These are phyloP conservation scores for Orbilia ellipsospora DNA, from an alignment of 2,329 filamentous ascomycete species.

Conservation along the genomic window DNA sequence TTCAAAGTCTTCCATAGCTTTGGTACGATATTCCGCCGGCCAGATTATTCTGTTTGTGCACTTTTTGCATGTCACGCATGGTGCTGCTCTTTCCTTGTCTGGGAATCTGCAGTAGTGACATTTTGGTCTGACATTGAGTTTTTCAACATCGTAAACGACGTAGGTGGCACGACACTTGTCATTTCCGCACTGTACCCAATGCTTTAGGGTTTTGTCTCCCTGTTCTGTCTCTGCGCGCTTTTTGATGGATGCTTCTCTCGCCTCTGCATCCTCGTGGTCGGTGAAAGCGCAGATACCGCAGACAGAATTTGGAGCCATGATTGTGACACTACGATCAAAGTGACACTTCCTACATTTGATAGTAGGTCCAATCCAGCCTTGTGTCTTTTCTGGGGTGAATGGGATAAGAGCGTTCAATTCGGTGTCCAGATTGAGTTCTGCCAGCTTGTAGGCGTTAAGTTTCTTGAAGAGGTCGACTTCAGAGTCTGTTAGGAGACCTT, in stretches of 20 bases:
- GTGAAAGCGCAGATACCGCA: conserved; percentile 64
- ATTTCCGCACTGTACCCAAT: conserved; percentile 67
- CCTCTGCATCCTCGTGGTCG: conserved; percentile 58
- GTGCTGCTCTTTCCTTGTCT: conserved; percentile 59
- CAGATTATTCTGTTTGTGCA: conserved; percentile 67
- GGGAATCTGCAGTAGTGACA: conserved; percentile 66
- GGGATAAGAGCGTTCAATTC: conserved; percentile 64
- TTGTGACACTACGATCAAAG: conserved; percentile 66
- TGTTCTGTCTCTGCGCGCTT: conserved; percentile 59
- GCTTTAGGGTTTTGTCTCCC: conserved; percentile 60
- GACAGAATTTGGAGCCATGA: conserved; percentile 63
- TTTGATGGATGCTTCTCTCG: conserved; percentile 38
- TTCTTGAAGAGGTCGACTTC: conserved; percentile 65
- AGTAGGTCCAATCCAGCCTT: conserved; percentile 64
- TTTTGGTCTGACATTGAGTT: conserved; percentile 65
- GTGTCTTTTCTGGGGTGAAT: conserved; percentile 66
- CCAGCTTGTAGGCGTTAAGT: conserved; percentile 65
- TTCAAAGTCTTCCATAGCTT: conserved; percentile 61
- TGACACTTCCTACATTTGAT: conserved; percentile 64
- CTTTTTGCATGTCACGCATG: conserved; percentile 64
- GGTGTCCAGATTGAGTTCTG: conserved; percentile 65
- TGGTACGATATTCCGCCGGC: conserved; percentile 64
- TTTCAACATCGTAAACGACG: conserved; percentile 65
- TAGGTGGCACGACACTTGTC: conserved; percentile 66
- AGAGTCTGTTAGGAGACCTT: conserved; percentile 60